Conservation (phyloP, 768 basidiomycete genomes). For the Tylopilus vinaceipallidus region DNA sequence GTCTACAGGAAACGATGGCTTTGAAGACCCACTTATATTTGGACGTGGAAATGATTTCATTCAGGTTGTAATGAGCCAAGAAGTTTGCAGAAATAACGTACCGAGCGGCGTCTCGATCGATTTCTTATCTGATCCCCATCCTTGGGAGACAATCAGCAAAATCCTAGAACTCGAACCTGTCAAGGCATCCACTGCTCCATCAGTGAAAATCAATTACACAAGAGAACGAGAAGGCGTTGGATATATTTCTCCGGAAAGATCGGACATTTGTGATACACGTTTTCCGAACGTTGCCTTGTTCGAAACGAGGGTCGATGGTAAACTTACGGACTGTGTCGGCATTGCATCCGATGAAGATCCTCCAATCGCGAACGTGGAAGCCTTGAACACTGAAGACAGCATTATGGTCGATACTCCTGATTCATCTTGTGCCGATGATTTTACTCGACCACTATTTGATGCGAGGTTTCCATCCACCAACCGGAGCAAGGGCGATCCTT, state of each 20-base stretch:
- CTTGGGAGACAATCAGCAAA: conserved; percentile 31
- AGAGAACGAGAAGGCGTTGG: conserved; percentile 29
- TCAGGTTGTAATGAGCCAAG: background rate
- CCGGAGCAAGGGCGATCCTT: background rate
- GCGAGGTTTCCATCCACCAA: background rate
- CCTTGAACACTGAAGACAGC: background rate
- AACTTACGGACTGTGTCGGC: background rate
- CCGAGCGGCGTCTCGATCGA: conserved; percentile 15
- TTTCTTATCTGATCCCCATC: conserved; percentile 31
- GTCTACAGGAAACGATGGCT: background rate
- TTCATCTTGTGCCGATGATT: background rate
- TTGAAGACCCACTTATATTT: background rate
- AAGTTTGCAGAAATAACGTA: background rate
- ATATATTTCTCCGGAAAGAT: conserved; percentile 4
- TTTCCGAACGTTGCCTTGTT: background rate
- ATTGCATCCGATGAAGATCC: background rate
- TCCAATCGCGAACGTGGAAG: background rate
- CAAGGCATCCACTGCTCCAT: background rate
- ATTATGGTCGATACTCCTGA: background rate
- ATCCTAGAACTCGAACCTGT: conserved; percentile 21
- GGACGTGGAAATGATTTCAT: background rate
- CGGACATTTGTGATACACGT: background rate
- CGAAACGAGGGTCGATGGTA: background rate
- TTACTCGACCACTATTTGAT: background rate
- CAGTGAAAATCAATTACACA: conserved; percentile 17